Percentiles rank a stretch among this genome's conserved stretches.
Evolutionary conservation across 768 basidiomycete genomes (phyloP).

Genomic region (Leccinum subgranulosum): DNA sequence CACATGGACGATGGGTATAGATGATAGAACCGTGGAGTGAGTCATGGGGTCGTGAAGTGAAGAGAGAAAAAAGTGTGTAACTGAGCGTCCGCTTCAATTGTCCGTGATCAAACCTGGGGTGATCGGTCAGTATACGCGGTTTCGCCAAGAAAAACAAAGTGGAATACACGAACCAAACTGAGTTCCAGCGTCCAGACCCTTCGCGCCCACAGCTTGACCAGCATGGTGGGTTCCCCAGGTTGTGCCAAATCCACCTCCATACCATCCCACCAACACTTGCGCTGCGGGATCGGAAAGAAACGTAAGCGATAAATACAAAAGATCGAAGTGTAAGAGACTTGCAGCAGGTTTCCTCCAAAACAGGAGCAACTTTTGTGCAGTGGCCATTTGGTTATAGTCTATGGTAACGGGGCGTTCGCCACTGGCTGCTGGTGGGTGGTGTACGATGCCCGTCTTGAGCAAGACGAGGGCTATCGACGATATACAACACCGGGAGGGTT

Average conservation of each 20-base stretch:
- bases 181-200: conserved; percentile 98
- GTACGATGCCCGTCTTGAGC: conserved; percentile 93
- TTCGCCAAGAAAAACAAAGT: not conserved
- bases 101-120: conserved; percentile 18
- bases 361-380: conserved; percentile 92
- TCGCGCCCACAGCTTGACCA: conserved; percentile 92
- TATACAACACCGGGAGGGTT: conserved; percentile 95
- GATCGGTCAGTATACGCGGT: conserved; percentile 8
- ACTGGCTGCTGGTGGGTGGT: conserved; percentile 50
- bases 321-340: conserved; percentile 33
- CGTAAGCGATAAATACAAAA: not conserved
- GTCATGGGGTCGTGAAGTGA: conserved; percentile 18
- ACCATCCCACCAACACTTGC: conserved; percentile 99
- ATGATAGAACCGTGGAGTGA: conserved; percentile 18
- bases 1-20: conserved; percentile 27
- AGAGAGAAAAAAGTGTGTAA: conserved; percentile 6
- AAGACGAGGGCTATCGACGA: conserved; percentile 97
- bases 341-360: conserved; percentile 99
- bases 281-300: conserved; percentile 42
- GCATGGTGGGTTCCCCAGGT: conserved; percentile 46
- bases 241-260: conserved; percentile 81
- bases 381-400: conserved; percentile 92
- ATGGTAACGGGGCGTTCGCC: conserved; percentile 74
- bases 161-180: conserved; percentile 62
- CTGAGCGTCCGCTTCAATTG: not conserved